phyloP scores from a whole-genome alignment of 352 stramenopile species.

The Globisporangium mamillatum region DNA sequence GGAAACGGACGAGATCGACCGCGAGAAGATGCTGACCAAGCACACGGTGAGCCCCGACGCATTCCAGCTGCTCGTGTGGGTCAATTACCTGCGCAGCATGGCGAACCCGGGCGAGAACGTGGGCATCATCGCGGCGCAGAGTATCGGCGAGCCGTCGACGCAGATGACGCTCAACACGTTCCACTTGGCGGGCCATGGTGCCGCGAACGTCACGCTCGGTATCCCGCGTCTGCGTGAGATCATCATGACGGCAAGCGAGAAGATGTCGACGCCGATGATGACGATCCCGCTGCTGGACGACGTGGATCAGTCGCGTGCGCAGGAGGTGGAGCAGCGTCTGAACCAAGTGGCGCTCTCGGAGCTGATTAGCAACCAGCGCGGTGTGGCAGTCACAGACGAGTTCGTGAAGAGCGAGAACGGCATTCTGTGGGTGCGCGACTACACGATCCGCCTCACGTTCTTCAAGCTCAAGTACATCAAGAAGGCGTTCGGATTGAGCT shows the following conservation, averaged over 20 bases:
- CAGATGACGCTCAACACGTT: constrained; percentile 99
- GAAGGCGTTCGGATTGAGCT: constrained; percentile 92
- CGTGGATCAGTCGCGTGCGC: constrained; percentile 45
- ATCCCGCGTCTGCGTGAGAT: constrained; percentile 99
- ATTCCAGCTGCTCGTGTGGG: constrained; percentile 94
- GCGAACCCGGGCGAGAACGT: constrained; percentile 97
- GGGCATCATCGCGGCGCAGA: constrained; percentile 97
- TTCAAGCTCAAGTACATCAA: constrained; percentile 94
- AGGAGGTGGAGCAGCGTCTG: constrained; percentile 86
- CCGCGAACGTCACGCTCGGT: constrained; percentile 99
- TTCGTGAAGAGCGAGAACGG: constrained; percentile 88
- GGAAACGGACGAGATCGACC: constrained; percentile 45
- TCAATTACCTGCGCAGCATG: constrained; percentile 97
- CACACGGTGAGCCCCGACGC: constrained; percentile 70
- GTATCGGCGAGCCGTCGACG: constrained; percentile 99
- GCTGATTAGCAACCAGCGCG: constrained; percentile 90
- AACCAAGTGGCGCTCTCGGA: constrained; percentile 93
- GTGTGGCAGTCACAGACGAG: constrained; percentile 91
- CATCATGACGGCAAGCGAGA: constrained; percentile 99
- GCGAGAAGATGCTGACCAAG: constrained; percentile 75
- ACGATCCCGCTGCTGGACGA: constrained; percentile 91
- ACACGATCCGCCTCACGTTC: constrained; percentile 95
- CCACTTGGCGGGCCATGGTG: constrained; percentile 98
- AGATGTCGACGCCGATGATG: constrained; percentile 99
- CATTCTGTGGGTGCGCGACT: constrained; percentile 95